Conservation (phyloP, 2,329 filamentous ascomycete genomes). For the Aureobasidium sp. region DNA sequence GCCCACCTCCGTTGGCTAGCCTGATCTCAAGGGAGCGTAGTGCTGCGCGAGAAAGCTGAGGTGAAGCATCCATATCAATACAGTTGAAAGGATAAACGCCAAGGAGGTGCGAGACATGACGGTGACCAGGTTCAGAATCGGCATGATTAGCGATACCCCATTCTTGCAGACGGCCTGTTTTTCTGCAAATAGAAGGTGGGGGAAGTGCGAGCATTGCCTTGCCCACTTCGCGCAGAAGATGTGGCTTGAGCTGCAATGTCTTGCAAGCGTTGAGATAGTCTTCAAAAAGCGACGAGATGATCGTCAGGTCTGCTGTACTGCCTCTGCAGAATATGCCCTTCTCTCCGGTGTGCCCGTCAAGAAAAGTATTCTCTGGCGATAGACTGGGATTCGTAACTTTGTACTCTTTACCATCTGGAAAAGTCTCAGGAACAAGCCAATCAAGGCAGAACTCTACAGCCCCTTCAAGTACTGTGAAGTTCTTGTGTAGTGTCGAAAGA, state of each 20-base stretch:
- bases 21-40: not conserved
- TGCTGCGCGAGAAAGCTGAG: not conserved
- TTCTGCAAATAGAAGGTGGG: not conserved
- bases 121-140: not conserved
- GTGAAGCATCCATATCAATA: not conserved
- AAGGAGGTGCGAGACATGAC: not conserved
- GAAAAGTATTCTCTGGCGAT: not conserved
- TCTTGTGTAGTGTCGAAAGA: not conserved
- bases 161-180: constrained; percentile 6
- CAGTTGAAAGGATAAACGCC: not conserved
- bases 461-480: not conserved
- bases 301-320: not conserved
- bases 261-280: not conserved
- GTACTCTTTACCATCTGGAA: not conserved
- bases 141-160: not conserved
- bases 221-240: not conserved
- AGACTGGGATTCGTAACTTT: not conserved
- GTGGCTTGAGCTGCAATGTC: not conserved
- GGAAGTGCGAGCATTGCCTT: not conserved
- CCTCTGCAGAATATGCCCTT: not conserved
- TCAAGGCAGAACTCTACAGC: constrained; percentile 6
- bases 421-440: not conserved
- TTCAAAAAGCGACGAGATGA: not conserved
- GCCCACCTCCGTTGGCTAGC: not conserved
- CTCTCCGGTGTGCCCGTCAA: not conserved